These are phyloP conservation scores for Isabelozyma pseudorhagii DNA, from an alignment of 805 yeast genomes.

Conservation along the genomic window DNA sequence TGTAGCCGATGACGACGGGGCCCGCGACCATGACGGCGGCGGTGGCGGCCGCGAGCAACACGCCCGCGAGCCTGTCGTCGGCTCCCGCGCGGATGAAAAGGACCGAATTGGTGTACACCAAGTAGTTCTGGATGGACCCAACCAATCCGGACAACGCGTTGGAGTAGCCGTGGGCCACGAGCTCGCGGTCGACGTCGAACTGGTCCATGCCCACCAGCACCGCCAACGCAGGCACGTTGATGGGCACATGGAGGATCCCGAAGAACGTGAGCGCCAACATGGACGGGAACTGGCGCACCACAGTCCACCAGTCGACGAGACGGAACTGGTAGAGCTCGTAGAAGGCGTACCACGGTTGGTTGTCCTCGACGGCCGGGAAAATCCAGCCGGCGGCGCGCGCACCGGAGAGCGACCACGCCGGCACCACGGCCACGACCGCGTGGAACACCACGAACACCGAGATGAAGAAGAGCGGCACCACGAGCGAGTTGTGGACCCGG, in stretches of 20 bases:
- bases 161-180: conserved; percentile 92
- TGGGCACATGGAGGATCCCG: conserved; percentile 95
- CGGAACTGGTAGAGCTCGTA: conserved; percentile 69
- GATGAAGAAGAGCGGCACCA: conserved; percentile 81
- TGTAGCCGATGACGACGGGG: conserved; percentile 87
- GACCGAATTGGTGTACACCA: conserved; percentile 92
- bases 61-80: conserved; percentile 82
- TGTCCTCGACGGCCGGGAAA: conserved; percentile 59
- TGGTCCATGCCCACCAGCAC: conserved; percentile 83
- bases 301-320: conserved; percentile 70
- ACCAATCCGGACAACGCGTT: conserved; percentile 77
- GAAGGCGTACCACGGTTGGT: conserved; percentile 88
- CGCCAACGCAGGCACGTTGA: conserved; percentile 95
- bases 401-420: conserved; percentile 55
- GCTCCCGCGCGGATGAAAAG: conserved; percentile 94
- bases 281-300: conserved; percentile 74
- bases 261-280: conserved; percentile 95
- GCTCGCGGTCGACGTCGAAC: conserved; percentile 86
- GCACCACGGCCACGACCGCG: conserved; percentile 58
- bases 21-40: conserved; percentile 79
- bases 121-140: conserved; percentile 91
- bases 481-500: conserved; percentile 57
- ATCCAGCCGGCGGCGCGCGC: conserved; percentile 85
- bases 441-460: conserved; percentile 70
- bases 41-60: conserved; percentile 83